phyloP scores from a whole-genome alignment of 192 early-diverging fungal species.

The Coemansia sp. region DNA sequence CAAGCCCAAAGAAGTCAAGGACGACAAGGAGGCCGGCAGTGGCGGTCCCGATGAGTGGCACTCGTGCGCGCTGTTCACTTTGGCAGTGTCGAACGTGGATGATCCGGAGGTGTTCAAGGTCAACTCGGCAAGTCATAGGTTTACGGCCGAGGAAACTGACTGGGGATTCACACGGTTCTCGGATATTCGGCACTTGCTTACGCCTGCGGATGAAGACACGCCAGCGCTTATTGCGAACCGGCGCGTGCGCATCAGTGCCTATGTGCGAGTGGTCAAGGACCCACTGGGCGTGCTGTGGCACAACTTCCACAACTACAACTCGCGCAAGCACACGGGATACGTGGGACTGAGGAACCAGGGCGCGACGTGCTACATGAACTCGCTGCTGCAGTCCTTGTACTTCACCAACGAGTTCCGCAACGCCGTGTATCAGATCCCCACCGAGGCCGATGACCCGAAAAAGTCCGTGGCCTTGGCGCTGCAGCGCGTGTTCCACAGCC shows the following conservation, averaged over 20 bases:
- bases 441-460: constrained; percentile 80
- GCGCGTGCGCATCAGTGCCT: constrained; percentile 63
- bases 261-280: constrained; percentile 78
- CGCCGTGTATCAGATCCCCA: constrained; percentile 91
- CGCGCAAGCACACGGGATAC: constrained; percentile 84
- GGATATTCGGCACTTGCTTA: constrained; percentile 54
- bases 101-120: constrained; percentile 60
- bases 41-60: constrained; percentile 61
- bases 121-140: constrained; percentile 76
- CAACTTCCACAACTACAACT: constrained; percentile 91
- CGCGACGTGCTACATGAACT: constrained; percentile 99
- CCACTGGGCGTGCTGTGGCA: constrained; percentile 93
- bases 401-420: constrained; percentile 94
- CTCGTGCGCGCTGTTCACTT: constrained; percentile 77
- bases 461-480: constrained; percentile 88
- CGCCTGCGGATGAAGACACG: constrained; percentile 33
- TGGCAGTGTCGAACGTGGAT: constrained; percentile 71
- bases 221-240: constrained; percentile 71
- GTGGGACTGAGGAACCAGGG: constrained; percentile 97
- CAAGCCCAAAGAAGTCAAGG: constrained; percentile 59
- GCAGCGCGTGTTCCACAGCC: constrained; percentile 92
- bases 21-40: constrained; percentile 14
- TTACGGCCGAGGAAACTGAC: constrained; percentile 76
- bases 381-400: constrained; percentile 91
- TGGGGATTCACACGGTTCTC: constrained; percentile 93